phyloP scores from a whole-genome alignment of 805 yeast genomes.

The Myxozyma melibiosi region DNA sequence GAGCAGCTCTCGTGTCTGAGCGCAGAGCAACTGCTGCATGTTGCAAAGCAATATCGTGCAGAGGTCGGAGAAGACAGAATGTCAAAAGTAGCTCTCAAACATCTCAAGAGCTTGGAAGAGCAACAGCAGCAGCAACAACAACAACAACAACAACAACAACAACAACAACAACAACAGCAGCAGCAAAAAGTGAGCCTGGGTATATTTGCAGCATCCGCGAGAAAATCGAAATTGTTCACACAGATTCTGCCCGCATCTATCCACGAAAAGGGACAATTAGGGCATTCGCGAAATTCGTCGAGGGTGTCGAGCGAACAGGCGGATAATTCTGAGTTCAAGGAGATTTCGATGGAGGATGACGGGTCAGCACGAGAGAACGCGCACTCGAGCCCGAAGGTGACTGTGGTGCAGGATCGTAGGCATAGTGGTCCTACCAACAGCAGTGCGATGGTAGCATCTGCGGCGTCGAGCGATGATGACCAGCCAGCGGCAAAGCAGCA shows the following conservation, averaged over 20 bases:
- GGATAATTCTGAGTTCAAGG: slow-evolving; percentile 5
- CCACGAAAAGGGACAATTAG: not conserved
- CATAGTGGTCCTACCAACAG: not conserved
- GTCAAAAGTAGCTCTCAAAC: slow-evolving; percentile 53
- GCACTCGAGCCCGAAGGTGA: too few relatives aligned
- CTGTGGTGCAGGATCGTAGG: too few relatives aligned
- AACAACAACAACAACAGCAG: slow-evolving; percentile 6
- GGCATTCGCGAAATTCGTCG: slow-evolving; percentile 15
- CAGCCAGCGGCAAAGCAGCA: slow-evolving; percentile 2
- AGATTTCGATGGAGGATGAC: slow-evolving; percentile 2
- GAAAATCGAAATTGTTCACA: slow-evolving; percentile 17
- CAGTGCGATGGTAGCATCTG: not conserved
- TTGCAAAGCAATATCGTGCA: slow-evolving; percentile 74
- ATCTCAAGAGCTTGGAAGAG: slow-evolving; percentile 44
- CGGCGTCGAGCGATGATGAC: slow-evolving; percentile 15
- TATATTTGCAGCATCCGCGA: slow-evolving; percentile 6
- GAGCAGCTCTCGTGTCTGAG: slow-evolving; percentile 68
- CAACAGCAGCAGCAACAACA: slow-evolving; percentile 17
- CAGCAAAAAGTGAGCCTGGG: slow-evolving; percentile 2
- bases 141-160: slow-evolving; percentile 6
- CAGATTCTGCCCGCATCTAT: slow-evolving; percentile 22
- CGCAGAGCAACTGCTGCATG: slow-evolving; percentile 68
- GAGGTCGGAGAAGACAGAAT: slow-evolving; percentile 79
- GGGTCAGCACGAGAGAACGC: not conserved
- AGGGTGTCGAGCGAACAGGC: not conserved